These are phyloP conservation scores for Trichodelitschia bisporula DNA, from an alignment of 495 filamentous ascomycete species.

Conservation along the genomic window DNA sequence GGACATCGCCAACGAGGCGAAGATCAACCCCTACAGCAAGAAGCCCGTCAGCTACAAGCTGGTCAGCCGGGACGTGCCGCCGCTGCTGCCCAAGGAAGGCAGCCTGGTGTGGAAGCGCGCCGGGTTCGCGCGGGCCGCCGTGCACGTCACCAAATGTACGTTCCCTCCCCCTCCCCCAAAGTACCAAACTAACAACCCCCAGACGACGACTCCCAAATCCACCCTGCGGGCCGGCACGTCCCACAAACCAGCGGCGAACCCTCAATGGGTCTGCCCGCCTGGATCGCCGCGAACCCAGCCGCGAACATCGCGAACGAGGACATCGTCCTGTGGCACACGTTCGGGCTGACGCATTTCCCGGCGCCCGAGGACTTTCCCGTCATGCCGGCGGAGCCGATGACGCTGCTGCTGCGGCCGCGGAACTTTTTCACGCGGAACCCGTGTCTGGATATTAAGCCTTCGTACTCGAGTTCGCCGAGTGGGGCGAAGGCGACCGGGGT, in stretches of 20 bases:
- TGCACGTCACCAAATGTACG: slow-evolving; percentile 81
- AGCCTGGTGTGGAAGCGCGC: slow-evolving; percentile 84
- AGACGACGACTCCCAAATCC: slow-evolving; percentile 71
- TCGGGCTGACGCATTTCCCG: slow-evolving; percentile 82
- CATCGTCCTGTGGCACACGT: slow-evolving; percentile 90
- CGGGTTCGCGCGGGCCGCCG: slow-evolving; percentile 72
- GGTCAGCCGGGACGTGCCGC: slow-evolving; percentile 61
- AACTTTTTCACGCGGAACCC: slow-evolving; percentile 81
- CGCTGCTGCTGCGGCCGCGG: slow-evolving; percentile 53
- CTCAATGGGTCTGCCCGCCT: slow-evolving; percentile 51
- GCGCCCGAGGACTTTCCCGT: slow-evolving; percentile 83
- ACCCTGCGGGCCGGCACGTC: slow-evolving; percentile 82
- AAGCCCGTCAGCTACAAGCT: slow-evolving; percentile 85
- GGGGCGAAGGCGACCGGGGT: slow-evolving; percentile 17
- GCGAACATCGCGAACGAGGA: slow-evolving; percentile 62
- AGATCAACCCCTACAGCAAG: slow-evolving; percentile 60
- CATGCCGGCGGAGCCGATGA: slow-evolving; percentile 87
- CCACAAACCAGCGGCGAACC: slow-evolving; percentile 80
- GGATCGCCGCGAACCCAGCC: slow-evolving; percentile 52
- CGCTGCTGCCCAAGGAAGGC: slow-evolving; percentile 58
- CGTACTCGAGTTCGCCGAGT: slow-evolving; percentile 47
- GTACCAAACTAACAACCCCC: slow-evolving; percentile 1
- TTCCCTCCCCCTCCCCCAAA: slow-evolving; percentile 1
- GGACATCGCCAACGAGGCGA: slow-evolving; percentile 75
- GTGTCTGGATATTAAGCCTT: slow-evolving; percentile 67